These are phyloP conservation scores for Lasiodiplodia citricola DNA, from an alignment of 2,329 filamentous ascomycete species.

Conservation along the genomic window DNA sequence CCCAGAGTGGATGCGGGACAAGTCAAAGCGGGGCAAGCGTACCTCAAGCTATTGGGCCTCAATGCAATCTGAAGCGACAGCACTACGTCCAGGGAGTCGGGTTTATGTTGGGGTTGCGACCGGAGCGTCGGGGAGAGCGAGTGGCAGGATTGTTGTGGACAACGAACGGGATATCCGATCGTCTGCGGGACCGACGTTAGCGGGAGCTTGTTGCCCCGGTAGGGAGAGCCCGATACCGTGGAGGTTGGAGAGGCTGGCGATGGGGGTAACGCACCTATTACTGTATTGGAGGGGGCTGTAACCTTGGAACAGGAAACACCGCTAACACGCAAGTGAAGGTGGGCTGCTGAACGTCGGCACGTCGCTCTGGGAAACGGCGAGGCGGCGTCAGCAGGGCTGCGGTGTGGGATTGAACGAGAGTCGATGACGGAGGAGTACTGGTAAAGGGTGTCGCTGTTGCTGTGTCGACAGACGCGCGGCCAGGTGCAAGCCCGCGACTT, in stretches of 20 bases:
- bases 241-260: conserved; percentile 10
- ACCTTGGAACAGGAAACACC: conserved; percentile 22
- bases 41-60: conserved; percentile 14
- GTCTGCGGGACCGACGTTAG: conserved; percentile 22
- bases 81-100: neutral
- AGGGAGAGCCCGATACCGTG: neutral
- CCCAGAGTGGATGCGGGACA: neutral
- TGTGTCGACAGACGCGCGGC: conserved; percentile 25
- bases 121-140: conserved; percentile 23
- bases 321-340: conserved; percentile 21
- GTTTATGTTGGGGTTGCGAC: conserved; percentile 17
- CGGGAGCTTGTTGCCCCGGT: conserved; percentile 20
- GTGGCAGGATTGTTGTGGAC: conserved; percentile 16
- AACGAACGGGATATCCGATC: conserved; percentile 26
- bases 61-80: conserved; percentile 21
- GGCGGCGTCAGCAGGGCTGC: conserved; percentile 2
- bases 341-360: conserved; percentile 5
- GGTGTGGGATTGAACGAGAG: conserved; percentile 16
- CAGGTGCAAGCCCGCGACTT: conserved; percentile 7
- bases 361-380: conserved; percentile 15
- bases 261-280: conserved; percentile 23
- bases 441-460: conserved; percentile 17
- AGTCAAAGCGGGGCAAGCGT: neutral
- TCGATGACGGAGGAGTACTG: conserved; percentile 20
- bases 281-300: conserved; percentile 11